Evolutionary conservation across 73 alveolate species (phyloP).

Genomic region (Durusdinium trenchii): DNA sequence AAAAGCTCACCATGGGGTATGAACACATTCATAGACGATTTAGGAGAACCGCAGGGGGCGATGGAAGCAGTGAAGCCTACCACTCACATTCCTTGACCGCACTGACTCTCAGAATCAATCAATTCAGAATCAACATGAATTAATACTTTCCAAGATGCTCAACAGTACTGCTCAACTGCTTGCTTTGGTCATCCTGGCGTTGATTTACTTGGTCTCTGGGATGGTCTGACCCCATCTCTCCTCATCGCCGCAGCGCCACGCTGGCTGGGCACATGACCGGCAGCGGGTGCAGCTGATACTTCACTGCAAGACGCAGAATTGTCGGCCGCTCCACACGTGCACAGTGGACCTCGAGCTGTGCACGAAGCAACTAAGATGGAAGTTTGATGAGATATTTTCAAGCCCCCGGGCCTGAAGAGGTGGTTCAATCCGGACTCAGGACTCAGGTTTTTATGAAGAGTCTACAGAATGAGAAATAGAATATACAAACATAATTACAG

Average conservation of each 20-base stretch:
- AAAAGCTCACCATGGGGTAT: no score
- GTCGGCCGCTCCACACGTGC: slow-evolving; percentile 83
- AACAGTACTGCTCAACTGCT: no score
- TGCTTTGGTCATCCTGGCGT: no score
- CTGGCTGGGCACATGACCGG: slow-evolving; percentile 7
- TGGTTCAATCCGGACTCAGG: background rate
- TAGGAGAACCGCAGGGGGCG: no score
- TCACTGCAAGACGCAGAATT: slow-evolving; percentile 81
- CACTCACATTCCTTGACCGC: no score
- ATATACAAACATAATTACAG: no score
- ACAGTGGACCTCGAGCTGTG: slow-evolving; percentile 59
- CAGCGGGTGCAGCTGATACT: slow-evolving; percentile 81
- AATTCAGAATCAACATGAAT: background rate
- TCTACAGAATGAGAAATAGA: background rate
- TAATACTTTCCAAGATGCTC: background rate
- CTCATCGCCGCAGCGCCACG: background rate
- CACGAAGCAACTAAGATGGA: background rate
- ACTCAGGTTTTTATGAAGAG: background rate
- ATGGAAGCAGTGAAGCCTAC: no score
- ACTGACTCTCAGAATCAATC: background rate
- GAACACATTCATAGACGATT: no score
- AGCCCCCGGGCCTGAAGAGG: background rate
- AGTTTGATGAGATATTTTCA: background rate
- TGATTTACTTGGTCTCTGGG: no score
- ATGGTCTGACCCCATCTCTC: background rate